phyloP scores from a whole-genome alignment of 108 stramenopile species.

The Nitzschia sp. region DNA sequence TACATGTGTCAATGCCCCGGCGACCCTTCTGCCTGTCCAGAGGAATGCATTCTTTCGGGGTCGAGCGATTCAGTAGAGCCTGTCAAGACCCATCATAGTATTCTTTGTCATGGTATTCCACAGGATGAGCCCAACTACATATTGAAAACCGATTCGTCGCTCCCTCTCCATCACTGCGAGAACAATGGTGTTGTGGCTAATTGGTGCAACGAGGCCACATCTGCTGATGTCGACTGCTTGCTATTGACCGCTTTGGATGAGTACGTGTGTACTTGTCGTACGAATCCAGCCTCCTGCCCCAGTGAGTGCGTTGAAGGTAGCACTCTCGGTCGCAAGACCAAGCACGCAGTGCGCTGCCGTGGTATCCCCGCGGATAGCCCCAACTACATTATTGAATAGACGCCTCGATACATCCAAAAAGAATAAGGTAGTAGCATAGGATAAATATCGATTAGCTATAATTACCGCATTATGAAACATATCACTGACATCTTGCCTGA shows the following conservation, averaged over 20 bases:
- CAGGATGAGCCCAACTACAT: slow-evolving; percentile 38
- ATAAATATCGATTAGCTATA: no score
- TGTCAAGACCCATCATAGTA: slow-evolving; percentile 20
- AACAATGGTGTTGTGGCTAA: slow-evolving; percentile 32
- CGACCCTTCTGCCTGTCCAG: slow-evolving; percentile 26
- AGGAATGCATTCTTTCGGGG: slow-evolving; percentile 21
- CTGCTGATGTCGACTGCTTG: slow-evolving; percentile 7
- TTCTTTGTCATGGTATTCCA: slow-evolving; percentile 32
- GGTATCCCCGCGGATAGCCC: slow-evolving; percentile 33
- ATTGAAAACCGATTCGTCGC: slow-evolving; percentile 6
- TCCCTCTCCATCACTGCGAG: slow-evolving; percentile 25
- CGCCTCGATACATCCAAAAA: no score
- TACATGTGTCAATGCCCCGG: slow-evolving; percentile 25
- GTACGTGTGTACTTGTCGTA: slow-evolving; percentile 28
- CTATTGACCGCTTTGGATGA: slow-evolving; percentile 24
- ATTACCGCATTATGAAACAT: not conserved
- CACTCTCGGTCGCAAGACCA: slow-evolving; percentile 5
- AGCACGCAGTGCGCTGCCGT: slow-evolving; percentile 22
- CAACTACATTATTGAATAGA: slow-evolving; percentile 31
- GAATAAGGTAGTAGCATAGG: no score
- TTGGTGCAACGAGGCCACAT: slow-evolving; percentile 32
- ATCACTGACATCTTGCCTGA: not conserved
- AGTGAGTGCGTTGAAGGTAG: slow-evolving; percentile 28
- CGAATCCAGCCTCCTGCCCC: slow-evolving; percentile 27
- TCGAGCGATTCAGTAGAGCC: not conserved